Conservation (phyloP, 306 rosid genomes). For the Alnus rubra region DNA sequence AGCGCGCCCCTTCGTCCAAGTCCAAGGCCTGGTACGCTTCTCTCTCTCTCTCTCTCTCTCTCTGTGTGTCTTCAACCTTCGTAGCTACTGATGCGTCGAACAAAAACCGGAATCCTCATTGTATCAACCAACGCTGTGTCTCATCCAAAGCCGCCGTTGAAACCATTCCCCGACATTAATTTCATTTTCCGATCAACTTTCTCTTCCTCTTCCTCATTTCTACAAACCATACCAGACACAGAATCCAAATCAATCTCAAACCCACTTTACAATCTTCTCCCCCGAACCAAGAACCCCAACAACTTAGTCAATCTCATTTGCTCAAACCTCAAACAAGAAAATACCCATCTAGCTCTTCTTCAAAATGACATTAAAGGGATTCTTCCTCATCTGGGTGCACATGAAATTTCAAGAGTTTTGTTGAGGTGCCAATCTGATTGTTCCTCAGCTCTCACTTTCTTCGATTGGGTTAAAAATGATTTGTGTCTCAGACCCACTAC, state of each 20-base stretch:
- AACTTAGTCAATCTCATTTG: conserved; percentile 69
- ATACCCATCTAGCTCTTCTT: conserved; percentile 40
- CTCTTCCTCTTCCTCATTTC: conserved; percentile 44
- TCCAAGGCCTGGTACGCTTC: neutral
- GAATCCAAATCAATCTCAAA: conserved; percentile 43
- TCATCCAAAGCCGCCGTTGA: conserved; percentile 12
- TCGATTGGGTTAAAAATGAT: conserved; percentile 73
- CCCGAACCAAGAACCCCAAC: conserved; percentile 76
- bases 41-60: neutral
- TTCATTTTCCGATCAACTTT: conserved; percentile 25
- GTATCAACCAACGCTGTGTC: neutral
- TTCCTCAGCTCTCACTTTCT: conserved; percentile 63
- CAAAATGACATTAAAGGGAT: conserved; percentile 51
- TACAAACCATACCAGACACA: conserved; percentile 45
- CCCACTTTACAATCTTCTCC: conserved; percentile 77
- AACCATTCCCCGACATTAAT: conserved; percentile 13
- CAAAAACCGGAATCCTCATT: conserved; percentile 24
- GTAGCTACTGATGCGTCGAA: conserved; percentile 47
- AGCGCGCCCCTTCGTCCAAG: neutral
- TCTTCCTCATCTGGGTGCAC: conserved; percentile 63
- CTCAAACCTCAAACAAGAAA: conserved; percentile 50
- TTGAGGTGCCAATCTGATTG: conserved; percentile 75
- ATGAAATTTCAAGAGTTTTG: conserved; percentile 71
- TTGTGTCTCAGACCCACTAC: conserved; percentile 49
- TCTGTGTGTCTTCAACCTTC: neutral